phyloP scores from a whole-genome alignment of 108 stramenopile genomes.

The Nannochloropsis gaditana region DNA sequence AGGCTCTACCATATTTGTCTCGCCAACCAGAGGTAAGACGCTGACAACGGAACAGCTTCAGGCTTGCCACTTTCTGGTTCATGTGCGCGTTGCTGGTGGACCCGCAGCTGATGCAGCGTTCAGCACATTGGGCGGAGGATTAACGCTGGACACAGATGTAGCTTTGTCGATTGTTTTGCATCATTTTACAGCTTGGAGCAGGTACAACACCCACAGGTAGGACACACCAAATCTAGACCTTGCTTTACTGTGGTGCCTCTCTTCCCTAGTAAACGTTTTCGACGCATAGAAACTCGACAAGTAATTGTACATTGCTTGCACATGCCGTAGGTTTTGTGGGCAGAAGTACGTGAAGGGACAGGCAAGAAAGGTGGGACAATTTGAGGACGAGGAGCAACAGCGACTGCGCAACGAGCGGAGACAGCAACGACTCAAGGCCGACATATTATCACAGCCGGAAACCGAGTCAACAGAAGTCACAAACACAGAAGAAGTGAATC shows the following conservation, averaged over 20 bases:
- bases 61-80: slow-evolving; percentile 3
- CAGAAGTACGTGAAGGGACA: not conserved
- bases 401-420: not conserved
- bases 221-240: not conserved
- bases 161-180: not conserved
- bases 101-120: slow-evolving; percentile 13
- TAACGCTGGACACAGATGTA: not conserved
- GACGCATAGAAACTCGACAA: no score
- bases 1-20: not conserved
- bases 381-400: not conserved
- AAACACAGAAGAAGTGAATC: no score
- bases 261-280: no score
- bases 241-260: no score
- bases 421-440: not conserved
- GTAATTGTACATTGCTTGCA: not conserved
- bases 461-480: not conserved
- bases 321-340: not conserved
- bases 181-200: slow-evolving; percentile 8
- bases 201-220: not conserved
- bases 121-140: slow-evolving; percentile 5
- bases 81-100: not conserved
- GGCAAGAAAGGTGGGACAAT: not conserved
- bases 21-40: not conserved
- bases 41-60: not conserved
- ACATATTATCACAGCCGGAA: slow-evolving; percentile 5